Evolutionary conservation across 2,329 filamentous ascomycete species (phyloP).

Genomic region (Sphaceloma murrayae): DNA sequence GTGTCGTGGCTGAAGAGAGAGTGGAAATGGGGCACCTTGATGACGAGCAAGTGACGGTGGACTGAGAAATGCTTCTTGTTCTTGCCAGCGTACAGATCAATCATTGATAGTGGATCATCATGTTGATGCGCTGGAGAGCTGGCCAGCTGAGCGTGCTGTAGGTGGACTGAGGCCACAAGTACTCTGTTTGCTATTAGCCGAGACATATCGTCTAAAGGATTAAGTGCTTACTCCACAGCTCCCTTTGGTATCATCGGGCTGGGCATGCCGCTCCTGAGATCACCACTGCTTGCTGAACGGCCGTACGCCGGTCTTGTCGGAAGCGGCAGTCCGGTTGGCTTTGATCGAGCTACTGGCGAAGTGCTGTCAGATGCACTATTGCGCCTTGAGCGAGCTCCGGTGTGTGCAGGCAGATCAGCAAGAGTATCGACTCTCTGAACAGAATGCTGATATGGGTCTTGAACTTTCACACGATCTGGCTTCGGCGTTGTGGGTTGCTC

Average conservation of each 20-base stretch:
- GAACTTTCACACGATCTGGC: neutral
- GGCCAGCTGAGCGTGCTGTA: slow-evolving; percentile 10
- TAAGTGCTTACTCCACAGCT: slow-evolving; percentile 19
- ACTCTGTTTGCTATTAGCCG: too few species aligned
- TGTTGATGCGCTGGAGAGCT: slow-evolving; percentile 15
- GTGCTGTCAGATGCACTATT: slow-evolving; percentile 12
- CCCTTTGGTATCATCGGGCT: slow-evolving; percentile 20
- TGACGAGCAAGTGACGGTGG: slow-evolving; percentile 22
- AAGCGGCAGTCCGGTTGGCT: slow-evolving; percentile 13
- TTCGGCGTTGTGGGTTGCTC: neutral
- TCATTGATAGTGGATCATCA: slow-evolving; percentile 13
- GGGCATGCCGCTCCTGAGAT: slow-evolving; percentile 19
- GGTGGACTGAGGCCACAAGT: slow-evolving; percentile 14
- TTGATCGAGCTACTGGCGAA: slow-evolving; percentile 1
- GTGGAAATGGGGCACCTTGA: slow-evolving; percentile 25
- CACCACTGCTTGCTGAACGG: slow-evolving; percentile 17
- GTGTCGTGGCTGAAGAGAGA: slow-evolving; percentile 20
- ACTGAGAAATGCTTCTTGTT: slow-evolving; percentile 24
- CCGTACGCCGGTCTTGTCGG: neutral
- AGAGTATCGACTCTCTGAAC: slow-evolving; percentile 18
- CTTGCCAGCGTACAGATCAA: slow-evolving; percentile 23
- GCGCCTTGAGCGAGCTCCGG: slow-evolving; percentile 15
- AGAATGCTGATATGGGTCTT: neutral
- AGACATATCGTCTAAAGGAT: too few species aligned
- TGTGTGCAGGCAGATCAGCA: slow-evolving; percentile 9